Conservation (phyloP, 768 basidiomycete species). For the Mycena vitilis region DNA sequence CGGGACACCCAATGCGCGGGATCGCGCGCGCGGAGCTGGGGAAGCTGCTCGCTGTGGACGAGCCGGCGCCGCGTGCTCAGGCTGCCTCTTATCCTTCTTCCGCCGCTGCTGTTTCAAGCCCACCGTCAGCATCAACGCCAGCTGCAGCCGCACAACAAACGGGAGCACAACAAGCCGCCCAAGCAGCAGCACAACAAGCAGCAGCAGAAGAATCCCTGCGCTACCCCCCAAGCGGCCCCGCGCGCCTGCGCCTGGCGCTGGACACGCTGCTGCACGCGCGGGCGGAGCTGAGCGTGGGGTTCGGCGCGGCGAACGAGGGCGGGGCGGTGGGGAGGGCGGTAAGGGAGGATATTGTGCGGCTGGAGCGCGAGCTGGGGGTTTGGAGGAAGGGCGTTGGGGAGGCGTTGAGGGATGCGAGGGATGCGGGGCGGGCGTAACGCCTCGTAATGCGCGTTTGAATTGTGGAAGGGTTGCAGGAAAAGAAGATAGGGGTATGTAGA, state of each 20-base stretch:
- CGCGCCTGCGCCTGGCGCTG: slow-evolving; percentile 71
- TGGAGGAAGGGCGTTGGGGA: slow-evolving; percentile 76
- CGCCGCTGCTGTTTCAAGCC: no score
- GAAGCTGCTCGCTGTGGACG: slow-evolving; percentile 84
- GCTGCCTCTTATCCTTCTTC: slow-evolving; percentile 19
- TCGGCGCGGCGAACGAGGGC: slow-evolving; percentile 76
- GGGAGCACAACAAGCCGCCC: no score
- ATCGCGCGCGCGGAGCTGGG: slow-evolving; percentile 84
- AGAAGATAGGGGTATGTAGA: no score
- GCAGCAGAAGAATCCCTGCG: slow-evolving; percentile 34
- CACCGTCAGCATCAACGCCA: no score
- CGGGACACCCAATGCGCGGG: slow-evolving; percentile 83
- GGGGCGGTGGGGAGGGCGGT: slow-evolving; percentile 77
- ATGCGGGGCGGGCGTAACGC: not conserved
- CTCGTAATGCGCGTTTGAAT: no score
- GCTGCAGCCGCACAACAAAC: no score
- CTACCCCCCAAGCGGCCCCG: slow-evolving; percentile 77
- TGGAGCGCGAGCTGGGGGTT: slow-evolving; percentile 80
- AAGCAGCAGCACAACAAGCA: no score
- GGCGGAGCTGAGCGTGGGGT: slow-evolving; percentile 73
- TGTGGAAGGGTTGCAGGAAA: no score
- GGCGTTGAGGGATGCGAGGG: slow-evolving; percentile 57
- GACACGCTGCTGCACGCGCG: slow-evolving; percentile 73
- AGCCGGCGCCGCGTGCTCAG: slow-evolving; percentile 58
- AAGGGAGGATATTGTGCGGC: slow-evolving; percentile 64